Evolutionary conservation across 495 filamentous ascomycete species (phyloP).

Genomic region (Penicillium lagena): DNA sequence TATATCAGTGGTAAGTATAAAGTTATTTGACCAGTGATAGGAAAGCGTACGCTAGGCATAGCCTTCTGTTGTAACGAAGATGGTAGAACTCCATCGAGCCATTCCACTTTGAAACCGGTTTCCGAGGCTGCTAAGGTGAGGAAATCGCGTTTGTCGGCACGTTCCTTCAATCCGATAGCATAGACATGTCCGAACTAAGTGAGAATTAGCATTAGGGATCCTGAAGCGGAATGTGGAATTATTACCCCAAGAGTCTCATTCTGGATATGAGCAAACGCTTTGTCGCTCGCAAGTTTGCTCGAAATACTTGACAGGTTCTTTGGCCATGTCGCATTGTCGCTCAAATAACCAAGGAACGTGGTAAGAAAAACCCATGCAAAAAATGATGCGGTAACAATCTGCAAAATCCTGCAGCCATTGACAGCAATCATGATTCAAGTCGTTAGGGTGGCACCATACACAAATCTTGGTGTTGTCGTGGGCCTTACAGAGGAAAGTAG

Average conservation of each 20-base stretch:
- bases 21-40: neutral
- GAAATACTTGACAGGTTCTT: neutral
- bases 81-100: conserved; percentile 40
- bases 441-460: no score
- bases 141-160: conserved; percentile 58
- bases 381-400: neutral
- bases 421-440: no score
- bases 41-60: conserved; percentile 10
- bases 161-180: conserved; percentile 53
- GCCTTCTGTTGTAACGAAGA: conserved; percentile 17
- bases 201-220: neutral
- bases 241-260: conserved; percentile 25
- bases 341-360: neutral
- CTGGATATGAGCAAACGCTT: conserved; percentile 13
- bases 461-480: no score
- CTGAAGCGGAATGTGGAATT: neutral
- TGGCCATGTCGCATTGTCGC: neutral
- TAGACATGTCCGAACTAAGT: conserved; percentile 39
- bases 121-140: conserved; percentile 47
- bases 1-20: neutral
- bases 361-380: neutral
- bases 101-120: conserved; percentile 46
- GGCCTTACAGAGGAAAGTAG: no score
- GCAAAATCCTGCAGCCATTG: neutral
- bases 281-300: conserved; percentile 4